Conservation (phyloP, 2,329 filamentous ascomycete species). For the Claviceps humidiphila region DNA sequence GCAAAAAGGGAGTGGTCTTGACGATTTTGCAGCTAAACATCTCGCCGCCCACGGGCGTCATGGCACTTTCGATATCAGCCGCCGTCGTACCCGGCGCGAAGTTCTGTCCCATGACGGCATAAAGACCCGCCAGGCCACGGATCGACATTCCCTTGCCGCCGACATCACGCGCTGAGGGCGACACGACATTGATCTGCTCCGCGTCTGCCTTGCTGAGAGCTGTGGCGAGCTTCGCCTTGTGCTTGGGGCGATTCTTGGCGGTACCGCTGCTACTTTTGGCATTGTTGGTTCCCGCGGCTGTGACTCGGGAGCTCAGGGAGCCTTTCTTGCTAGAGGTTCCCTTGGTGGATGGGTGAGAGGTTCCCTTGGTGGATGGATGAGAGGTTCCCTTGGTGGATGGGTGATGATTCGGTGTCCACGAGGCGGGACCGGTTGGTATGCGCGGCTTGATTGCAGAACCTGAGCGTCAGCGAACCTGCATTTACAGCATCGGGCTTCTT, state of each 20-base stretch:
- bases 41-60: slow-evolving; percentile 60
- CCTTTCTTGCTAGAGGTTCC: slow-evolving; percentile 14
- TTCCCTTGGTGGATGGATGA: slow-evolving; percentile 13
- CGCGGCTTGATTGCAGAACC: neutral
- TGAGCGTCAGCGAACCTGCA: neutral
- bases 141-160: slow-evolving; percentile 47
- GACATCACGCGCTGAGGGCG: slow-evolving; percentile 2
- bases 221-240: slow-evolving; percentile 27
- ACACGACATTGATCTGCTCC: slow-evolving; percentile 24
- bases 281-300: slow-evolving; percentile 21
- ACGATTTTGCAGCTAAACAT: slow-evolving; percentile 55
- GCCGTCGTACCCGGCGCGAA: slow-evolving; percentile 72
- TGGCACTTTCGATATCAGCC: slow-evolving; percentile 70
- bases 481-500: neutral
- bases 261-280: neutral
- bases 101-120: slow-evolving; percentile 63
- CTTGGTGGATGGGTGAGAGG: slow-evolving; percentile 32
- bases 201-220: slow-evolving; percentile 30
- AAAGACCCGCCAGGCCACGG: slow-evolving; percentile 59
- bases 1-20: slow-evolving; percentile 55
- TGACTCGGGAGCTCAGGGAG: slow-evolving; percentile 35
- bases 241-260: slow-evolving; percentile 14
- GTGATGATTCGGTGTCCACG: slow-evolving; percentile 63
- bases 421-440: slow-evolving; percentile 21
- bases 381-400: slow-evolving; percentile 23